Base-by-base conservation (phyloP, 2,329 filamentous ascomycete species). In the Phaeoacremonium minimum region DNA sequence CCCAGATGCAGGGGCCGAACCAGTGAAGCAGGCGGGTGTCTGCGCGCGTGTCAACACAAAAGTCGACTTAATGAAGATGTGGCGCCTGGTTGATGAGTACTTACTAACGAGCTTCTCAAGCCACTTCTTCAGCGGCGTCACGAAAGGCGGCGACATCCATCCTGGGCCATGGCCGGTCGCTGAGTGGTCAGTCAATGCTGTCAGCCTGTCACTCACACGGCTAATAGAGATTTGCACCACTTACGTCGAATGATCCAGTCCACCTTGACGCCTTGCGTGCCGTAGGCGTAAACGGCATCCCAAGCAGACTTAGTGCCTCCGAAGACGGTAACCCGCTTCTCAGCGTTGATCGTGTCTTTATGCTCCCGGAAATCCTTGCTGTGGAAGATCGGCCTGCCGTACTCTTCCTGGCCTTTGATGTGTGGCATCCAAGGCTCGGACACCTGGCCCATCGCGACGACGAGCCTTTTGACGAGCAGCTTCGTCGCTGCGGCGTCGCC, bases 1-100 rank as follows among this genome's bases (percentile, higher is more conserved):
- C 82, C 80, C 83, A 90, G 12, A 84, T 71, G 51, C 84, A 89
- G 0, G 86, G 85, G 35, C 76, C 81, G 57, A 90, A 79, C 79
- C 82, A 88, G 3, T 78, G 84, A 36, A 89, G 60, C 44, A 85
- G 69, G 0, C 85, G 77, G 0, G 76, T 83, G 19, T 70, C n/a
- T n/a, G 35, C n/a, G 7, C 1, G 13, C 17, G 6, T 26, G 17
- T 42, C 20, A 44, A 5, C 18, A 35, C 14, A n/a, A n/a, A n/a
- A n/a, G n/a, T n/a, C n/a, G n/a, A n/a, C n/a, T n/a, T n/a, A n/a
- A n/a, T n/a, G n/a, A n/a, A n/a, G n/a, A n/a, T n/a, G n/a, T n/a
- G n/a, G n/a, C n/a, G n/a, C n/a, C n/a, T n/a, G n/a, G n/a, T n/a
- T n/a, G n/a, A n/a, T n/a, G n/a, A n/a, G n/a, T n/a, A 57, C 61